Base-by-base conservation (phyloP, 257 asterid species). In the Solanum corneliomulleri region DNA sequence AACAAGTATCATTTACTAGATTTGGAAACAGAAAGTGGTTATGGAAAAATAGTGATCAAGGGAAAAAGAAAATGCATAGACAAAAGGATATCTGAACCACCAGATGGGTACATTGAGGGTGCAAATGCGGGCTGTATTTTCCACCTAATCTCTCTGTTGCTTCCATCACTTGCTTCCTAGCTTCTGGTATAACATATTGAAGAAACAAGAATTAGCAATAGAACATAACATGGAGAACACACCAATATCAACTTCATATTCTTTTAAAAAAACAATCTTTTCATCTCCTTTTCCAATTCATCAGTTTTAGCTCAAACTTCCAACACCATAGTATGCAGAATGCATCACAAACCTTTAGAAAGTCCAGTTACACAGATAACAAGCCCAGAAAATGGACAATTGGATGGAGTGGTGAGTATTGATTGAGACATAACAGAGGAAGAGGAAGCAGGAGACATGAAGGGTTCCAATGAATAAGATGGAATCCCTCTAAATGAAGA, bases 1-100 rank as follows among this genome's bases (percentile, higher is more conserved):
- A 31, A 70, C 8, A 71, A 33, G 25, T 16, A 33, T 70, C 27
- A 8, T n/a, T 49, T 2, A 33, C 66, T n/a, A 35, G 37, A 4
- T 83, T 29, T 23, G 82, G 15, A 62, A 66, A 23, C 37, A 62
- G 29, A 86, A 76, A 47, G 49, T 10, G 39, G 25, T 41, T 8
- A 64, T 39, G 25, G 44, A 15, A 23, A 80, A 42, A 16, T 4
- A 81, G 33, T 49, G 69, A 81, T 81, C 85, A 37, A 78, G 86
- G 86, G 14, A 77, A 3, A 27, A 42, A 37, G 49, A 87, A 84
- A 35, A 4, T 47, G 83, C 44, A 78, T 15, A 12, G 88, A 78
- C 42, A 35, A 89, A 93, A 94, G 99, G 99, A 97, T 97, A 97
- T 97, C 90, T 96, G 98, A 91, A 96, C 99, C 90, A 97, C 98